phyloP scores from a whole-genome alignment of 441 rosid genomes.

The Francoa sonchifolia region DNA sequence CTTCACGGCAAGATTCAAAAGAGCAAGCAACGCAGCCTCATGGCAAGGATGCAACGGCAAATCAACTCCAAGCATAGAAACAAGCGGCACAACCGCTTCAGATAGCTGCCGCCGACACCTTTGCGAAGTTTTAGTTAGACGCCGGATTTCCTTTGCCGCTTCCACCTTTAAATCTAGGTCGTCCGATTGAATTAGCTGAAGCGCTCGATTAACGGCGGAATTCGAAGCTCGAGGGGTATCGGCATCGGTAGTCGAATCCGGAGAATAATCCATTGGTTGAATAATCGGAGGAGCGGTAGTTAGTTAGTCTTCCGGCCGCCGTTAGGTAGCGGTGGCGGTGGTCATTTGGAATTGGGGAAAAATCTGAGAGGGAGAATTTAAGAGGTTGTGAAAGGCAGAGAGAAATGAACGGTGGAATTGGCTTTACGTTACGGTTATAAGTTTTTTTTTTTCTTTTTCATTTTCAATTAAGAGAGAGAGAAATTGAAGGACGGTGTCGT shows the following conservation, averaged over 20 bases:
- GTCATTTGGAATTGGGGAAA: too few relatives aligned
- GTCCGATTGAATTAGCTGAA: slow-evolving; percentile 34
- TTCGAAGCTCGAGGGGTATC: slow-evolving; percentile 36
- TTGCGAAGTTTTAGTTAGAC: slow-evolving; percentile 74
- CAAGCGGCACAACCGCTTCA: slow-evolving; percentile 53
- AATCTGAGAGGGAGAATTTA: too few relatives aligned
- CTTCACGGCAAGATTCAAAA: slow-evolving; percentile 88
- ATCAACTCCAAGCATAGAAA: slow-evolving; percentile 53
- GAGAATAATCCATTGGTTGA: too few relatives aligned
- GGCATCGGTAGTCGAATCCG: slow-evolving; percentile 22
- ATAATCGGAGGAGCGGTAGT: too few relatives aligned
- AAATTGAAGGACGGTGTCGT: too few relatives aligned
- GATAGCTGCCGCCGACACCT: slow-evolving; percentile 73
- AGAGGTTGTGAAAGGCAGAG: too few relatives aligned
- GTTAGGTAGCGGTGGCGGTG: too few relatives aligned
- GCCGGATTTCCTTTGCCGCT: slow-evolving; percentile 81
- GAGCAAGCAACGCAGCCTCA: slow-evolving; percentile 76
- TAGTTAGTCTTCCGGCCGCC: too few relatives aligned
- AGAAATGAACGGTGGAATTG: too few relatives aligned
- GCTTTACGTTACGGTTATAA: too few relatives aligned
- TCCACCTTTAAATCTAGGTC: slow-evolving; percentile 44
- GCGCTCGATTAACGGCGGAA: slow-evolving; percentile 34
- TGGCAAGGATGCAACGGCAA: slow-evolving; percentile 30
- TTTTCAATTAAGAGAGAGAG: too few relatives aligned
- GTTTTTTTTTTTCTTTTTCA: too few relatives aligned